Percentiles rank a stretch among this genome's conserved stretches.
Evolutionary conservation across 441 rosid genomes (phyloP).

Genomic region (Flueggea neowawraea): DNA sequence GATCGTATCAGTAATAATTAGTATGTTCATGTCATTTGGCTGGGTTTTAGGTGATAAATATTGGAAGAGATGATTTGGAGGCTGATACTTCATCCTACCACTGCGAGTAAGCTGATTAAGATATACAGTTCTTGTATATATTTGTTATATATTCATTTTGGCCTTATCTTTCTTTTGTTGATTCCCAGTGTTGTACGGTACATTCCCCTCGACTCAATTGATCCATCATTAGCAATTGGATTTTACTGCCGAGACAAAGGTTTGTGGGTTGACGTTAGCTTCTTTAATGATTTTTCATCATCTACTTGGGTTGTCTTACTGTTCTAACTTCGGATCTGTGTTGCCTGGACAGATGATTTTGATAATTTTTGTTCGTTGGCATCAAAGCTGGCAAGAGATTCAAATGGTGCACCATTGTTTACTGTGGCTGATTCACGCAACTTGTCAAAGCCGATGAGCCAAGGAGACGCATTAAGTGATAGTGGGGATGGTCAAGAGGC

Average conservation of each 20-base stretch:
- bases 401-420: slow-evolving; percentile 88
- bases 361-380: slow-evolving; percentile 74
- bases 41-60: slow-evolving; percentile 22
- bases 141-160: neutral
- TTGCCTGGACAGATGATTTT: slow-evolving; percentile 57
- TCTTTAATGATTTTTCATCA: neutral
- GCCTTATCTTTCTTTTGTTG: slow-evolving; percentile 9
- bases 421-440: slow-evolving; percentile 58
- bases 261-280: slow-evolving; percentile 21
- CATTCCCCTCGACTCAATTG: slow-evolving; percentile 69
- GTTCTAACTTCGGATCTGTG: neutral
- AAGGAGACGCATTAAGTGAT: slow-evolving; percentile 14
- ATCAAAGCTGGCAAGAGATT: slow-evolving; percentile 71
- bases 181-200: slow-evolving; percentile 49
- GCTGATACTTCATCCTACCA: slow-evolving; percentile 86
- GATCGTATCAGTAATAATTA: neutral
- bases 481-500: slow-evolving; percentile 16
- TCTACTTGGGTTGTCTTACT: neutral
- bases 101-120: slow-evolving; percentile 54
- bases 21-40: slow-evolving; percentile 35
- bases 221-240: slow-evolving; percentile 89
- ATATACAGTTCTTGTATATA: neutral
- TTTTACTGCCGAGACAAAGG: slow-evolving; percentile 91
- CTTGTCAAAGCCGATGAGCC: slow-evolving; percentile 22
- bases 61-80: slow-evolving; percentile 46